Percentiles rank a stretch among this genome's conserved stretches.
These are phyloP conservation scores for Tripterygium wilfordii DNA, from an alignment of 177 flowering plant genomes.

Conservation along the genomic window DNA sequence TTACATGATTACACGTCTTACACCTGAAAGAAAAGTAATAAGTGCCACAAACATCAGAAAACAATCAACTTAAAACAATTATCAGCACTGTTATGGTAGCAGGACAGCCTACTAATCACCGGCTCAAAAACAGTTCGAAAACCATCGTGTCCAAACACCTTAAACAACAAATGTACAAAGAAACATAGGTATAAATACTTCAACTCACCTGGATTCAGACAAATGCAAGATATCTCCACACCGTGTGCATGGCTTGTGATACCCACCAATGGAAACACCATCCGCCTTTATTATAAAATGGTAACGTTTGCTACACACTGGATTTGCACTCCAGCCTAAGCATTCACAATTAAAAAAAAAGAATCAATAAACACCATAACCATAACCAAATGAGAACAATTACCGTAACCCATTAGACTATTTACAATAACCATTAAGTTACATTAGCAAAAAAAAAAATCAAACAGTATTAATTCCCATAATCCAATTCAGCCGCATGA, in stretches of 20 bases:
- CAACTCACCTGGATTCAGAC: slow-evolving; percentile 50
- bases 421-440: too few species aligned
- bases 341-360: not conserved
- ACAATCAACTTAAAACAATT: not conserved
- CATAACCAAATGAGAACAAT: not conserved
- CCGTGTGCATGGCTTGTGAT: slow-evolving; percentile 42
- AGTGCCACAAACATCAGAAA: slow-evolving; percentile 1
- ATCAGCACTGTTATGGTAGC: too few species aligned
- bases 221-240: slow-evolving; percentile 56
- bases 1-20: slow-evolving; percentile 54
- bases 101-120: too few species aligned
- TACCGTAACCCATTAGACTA: too few species aligned
- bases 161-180: too few species aligned
- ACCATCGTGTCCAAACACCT: too few species aligned
- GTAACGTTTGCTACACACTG: slow-evolving; percentile 79
- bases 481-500: too few species aligned
- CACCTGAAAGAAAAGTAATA: too few species aligned
- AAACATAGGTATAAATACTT: too few species aligned
- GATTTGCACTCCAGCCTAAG: slow-evolving; percentile 91
- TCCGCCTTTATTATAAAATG: slow-evolving; percentile 60
- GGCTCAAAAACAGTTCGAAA: too few species aligned
- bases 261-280: slow-evolving; percentile 30
- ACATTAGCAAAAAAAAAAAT: too few species aligned
- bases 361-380: not conserved
- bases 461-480: too few species aligned